Evolutionary conservation across 2,329 filamentous ascomycete genomes (phyloP).

Genomic region (Pestalotiopsis fici): DNA sequence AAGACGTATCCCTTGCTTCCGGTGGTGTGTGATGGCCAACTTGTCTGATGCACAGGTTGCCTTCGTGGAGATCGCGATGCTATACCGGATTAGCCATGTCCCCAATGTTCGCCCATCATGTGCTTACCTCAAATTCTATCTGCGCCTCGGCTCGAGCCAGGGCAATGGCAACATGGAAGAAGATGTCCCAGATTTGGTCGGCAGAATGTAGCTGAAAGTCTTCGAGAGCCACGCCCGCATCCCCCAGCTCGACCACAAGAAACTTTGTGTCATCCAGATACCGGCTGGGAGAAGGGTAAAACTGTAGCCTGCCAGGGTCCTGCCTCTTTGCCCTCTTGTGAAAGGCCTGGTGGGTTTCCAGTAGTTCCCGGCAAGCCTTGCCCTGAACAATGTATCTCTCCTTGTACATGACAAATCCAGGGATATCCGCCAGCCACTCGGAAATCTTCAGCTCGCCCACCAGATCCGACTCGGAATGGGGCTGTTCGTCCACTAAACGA

Average conservation of each 20-base stretch:
- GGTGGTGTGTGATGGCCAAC: conserved; percentile 33
- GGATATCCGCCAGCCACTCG: conserved; percentile 63
- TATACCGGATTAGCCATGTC: conserved; percentile 25
- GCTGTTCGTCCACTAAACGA: conserved; percentile 60
- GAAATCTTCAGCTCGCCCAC: conserved; percentile 63
- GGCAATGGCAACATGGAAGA: conserved; percentile 61
- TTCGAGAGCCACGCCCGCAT: conserved; percentile 62
- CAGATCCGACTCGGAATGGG: conserved; percentile 55
- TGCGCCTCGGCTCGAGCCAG: conserved; percentile 60
- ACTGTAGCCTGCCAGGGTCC: conserved; percentile 58
- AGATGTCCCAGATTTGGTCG: conserved; percentile 63
- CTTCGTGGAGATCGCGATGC: conserved; percentile 68
- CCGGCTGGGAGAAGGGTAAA: conserved; percentile 62
- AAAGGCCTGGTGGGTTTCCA: conserved; percentile 62
- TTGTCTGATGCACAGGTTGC: conserved; percentile 61
- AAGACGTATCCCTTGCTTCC: conserved; percentile 27
- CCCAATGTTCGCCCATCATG: background rate
- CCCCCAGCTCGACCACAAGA: conserved; percentile 63
- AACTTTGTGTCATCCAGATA: conserved; percentile 61
- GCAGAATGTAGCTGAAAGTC: conserved; percentile 51
- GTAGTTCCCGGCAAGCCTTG: conserved; percentile 51
- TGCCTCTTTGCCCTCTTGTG: conserved; percentile 54
- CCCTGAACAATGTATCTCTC: conserved; percentile 62
- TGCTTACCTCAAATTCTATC: conserved; percentile 59
- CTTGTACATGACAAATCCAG: conserved; percentile 67